Conservation (phyloP, 192 early-diverging fungal genomes). For the Coemansia sp. region DNA sequence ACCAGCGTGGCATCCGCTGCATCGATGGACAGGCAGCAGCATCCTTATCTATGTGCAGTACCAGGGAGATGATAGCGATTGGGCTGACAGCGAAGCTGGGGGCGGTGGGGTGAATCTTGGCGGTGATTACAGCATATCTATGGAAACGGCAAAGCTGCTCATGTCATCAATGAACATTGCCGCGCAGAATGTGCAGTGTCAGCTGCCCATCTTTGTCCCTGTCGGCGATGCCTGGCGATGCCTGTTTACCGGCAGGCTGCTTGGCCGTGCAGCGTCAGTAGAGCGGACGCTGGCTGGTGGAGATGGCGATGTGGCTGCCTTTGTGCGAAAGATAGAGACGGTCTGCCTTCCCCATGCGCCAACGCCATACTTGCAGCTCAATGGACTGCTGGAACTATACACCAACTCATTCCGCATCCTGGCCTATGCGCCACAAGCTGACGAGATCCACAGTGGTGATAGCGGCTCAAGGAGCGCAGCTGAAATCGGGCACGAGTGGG, state of each 20-base stretch:
- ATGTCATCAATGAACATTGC: constrained; percentile 69
- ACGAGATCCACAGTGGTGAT: not conserved
- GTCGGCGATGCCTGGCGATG: constrained; percentile 50
- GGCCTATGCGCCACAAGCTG: not conserved
- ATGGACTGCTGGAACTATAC: constrained; percentile 46
- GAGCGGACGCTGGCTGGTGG: not conserved
- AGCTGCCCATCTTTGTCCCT: constrained; percentile 62
- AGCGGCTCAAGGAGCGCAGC: not conserved
- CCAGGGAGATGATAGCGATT: constrained; percentile 22
- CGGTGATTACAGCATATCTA: constrained; percentile 54
- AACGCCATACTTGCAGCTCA: constrained; percentile 37
- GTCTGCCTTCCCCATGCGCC: constrained; percentile 35
- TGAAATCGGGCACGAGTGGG: constrained; percentile 17
- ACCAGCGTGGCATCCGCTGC: constrained; percentile 57
- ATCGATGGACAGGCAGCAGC: constrained; percentile 65
- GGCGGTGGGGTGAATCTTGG: constrained; percentile 15
- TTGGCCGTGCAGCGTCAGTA: constrained; percentile 1
- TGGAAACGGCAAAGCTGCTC: constrained; percentile 60
- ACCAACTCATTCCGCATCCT: constrained; percentile 27
- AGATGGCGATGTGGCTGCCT: not conserved
- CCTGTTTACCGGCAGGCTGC: constrained; percentile 37
- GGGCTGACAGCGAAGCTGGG: constrained; percentile 15
- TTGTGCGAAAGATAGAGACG: constrained; percentile 29
- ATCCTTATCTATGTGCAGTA: constrained; percentile 58
- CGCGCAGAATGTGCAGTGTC: constrained; percentile 64